Conservation (phyloP, 768 basidiomycete genomes). For the Agrocybe pediades region DNA sequence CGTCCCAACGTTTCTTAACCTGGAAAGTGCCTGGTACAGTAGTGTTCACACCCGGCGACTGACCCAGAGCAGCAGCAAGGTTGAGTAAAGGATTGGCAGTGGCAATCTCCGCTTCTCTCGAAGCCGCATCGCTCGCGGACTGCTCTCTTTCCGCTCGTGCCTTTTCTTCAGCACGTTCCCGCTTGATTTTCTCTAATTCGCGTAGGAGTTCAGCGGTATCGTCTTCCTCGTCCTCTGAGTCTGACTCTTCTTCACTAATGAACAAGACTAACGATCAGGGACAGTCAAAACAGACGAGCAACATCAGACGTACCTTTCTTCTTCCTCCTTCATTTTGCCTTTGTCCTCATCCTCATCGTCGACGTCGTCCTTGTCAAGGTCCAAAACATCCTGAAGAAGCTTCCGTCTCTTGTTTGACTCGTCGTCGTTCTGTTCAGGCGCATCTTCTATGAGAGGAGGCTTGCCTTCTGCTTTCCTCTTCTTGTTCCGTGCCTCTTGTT, state of each 20-base stretch:
- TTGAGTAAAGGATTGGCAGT: slow-evolving; percentile 87
- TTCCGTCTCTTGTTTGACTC: slow-evolving; percentile 85
- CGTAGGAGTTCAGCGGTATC: slow-evolving; percentile 92
- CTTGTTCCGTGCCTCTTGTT: slow-evolving; percentile 84
- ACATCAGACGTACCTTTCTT: slow-evolving; percentile 44
- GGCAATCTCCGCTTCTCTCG: slow-evolving; percentile 83
- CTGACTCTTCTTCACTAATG: slow-evolving; percentile 43
- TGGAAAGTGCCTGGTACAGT: slow-evolving; percentile 83
- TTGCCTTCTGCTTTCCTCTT: slow-evolving; percentile 91
- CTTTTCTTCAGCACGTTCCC: slow-evolving; percentile 93
- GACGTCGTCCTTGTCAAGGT: slow-evolving; percentile 89
- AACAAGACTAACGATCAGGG: not conserved
- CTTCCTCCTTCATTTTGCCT: slow-evolving; percentile 42
- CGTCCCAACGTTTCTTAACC: slow-evolving; percentile 94
- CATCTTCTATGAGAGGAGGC: slow-evolving; percentile 47
- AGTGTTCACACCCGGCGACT: slow-evolving; percentile 67
- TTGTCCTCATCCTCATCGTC: slow-evolving; percentile 55
- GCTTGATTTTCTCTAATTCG: slow-evolving; percentile 98
- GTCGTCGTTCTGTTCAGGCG: slow-evolving; percentile 40
- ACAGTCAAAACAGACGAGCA: not conserved
- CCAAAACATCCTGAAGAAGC: slow-evolving; percentile 81
- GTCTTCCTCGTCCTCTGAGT: slow-evolving; percentile 68
- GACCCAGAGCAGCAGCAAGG: slow-evolving; percentile 87
- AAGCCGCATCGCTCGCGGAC: slow-evolving; percentile 56
- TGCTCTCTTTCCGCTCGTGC: slow-evolving; percentile 78